Conservation (phyloP, 1,139 yeast genomes). For the Pichia cactophila region DNA sequence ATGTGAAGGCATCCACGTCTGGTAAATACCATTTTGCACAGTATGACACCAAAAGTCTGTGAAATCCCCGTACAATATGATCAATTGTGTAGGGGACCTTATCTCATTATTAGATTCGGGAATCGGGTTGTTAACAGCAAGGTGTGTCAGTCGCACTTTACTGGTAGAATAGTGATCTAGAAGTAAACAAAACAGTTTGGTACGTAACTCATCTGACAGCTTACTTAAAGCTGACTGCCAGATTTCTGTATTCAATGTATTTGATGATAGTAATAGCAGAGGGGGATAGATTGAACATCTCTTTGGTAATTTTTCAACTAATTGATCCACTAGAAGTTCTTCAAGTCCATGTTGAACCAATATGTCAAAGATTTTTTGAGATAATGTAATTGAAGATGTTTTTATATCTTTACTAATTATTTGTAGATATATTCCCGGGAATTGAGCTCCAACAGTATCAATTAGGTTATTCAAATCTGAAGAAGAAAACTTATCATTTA, state of each 20-base stretch:
- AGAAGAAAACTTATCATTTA: not conserved
- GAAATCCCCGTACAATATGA: constrained; percentile 60
- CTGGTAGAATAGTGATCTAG: constrained; percentile 9
- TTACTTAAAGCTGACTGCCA: constrained; percentile 30
- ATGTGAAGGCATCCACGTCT: constrained; percentile 76
- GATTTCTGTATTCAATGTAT: constrained; percentile 32
- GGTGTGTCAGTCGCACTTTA: constrained; percentile 35
- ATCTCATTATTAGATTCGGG: constrained; percentile 42
- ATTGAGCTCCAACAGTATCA: not conserved
- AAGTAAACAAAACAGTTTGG: not conserved
- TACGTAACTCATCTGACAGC: constrained; percentile 1
- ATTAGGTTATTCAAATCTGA: not conserved
- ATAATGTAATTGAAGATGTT: not conserved
- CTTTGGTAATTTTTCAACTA: constrained; percentile 32
- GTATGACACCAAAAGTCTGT: constrained; percentile 75
- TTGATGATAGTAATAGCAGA: constrained; percentile 42
- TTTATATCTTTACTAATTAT: not conserved
- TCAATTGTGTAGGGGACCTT: constrained; percentile 54
- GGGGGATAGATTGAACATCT: constrained; percentile 65
- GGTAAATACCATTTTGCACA: constrained; percentile 67
- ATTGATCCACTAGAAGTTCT: not conserved
- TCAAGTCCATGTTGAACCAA: not conserved
- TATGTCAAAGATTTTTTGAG: not conserved
- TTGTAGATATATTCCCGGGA: not conserved
- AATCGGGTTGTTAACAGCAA: constrained; percentile 70